Evolutionary conservation across 139 green algal species (phyloP).

Genomic region (Auxenochlorella pyrenoidosa): DNA sequence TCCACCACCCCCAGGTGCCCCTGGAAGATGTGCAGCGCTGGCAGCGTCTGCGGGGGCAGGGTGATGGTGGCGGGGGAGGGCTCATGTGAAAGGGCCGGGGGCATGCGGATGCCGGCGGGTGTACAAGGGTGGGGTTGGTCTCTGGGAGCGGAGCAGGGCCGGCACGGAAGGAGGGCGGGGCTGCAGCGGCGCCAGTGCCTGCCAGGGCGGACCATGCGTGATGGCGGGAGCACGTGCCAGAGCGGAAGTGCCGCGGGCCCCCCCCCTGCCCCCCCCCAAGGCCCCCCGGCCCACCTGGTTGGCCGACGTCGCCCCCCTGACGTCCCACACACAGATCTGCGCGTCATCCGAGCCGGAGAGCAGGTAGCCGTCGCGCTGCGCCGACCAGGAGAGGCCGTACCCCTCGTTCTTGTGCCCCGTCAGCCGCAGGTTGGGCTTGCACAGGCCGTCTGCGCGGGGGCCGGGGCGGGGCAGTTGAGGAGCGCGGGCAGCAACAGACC

Average conservation of each 20-base stretch:
- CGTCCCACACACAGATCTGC: slow-evolving; percentile 99
- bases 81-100: not conserved
- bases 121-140: no score
- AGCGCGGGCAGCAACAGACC: not conserved
- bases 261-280: no score
- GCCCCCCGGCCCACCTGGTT: slow-evolving; percentile 23
- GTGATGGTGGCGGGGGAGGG: not conserved
- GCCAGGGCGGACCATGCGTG: no score
- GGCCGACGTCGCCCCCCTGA: slow-evolving; percentile 54
- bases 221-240: no score
- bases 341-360: slow-evolving; percentile 97
- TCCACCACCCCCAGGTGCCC: slow-evolving; percentile 89
- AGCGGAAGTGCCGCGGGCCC: no score
- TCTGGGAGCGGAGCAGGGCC: no score
- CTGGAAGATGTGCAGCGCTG: slow-evolving; percentile 81
- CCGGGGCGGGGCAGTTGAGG: not conserved
- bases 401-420: slow-evolving; percentile 93
- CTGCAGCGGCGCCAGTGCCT: no score
- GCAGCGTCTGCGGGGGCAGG: slow-evolving; percentile 47
- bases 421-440: slow-evolving; percentile 89
- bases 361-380: slow-evolving; percentile 85
- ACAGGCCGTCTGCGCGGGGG: slow-evolving; percentile 40
- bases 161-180: no score
- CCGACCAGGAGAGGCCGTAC: slow-evolving; percentile 97
- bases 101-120: no score